phyloP scores from a whole-genome alignment of 2,329 filamentous ascomycete species.

The Dactylellina sp. region DNA sequence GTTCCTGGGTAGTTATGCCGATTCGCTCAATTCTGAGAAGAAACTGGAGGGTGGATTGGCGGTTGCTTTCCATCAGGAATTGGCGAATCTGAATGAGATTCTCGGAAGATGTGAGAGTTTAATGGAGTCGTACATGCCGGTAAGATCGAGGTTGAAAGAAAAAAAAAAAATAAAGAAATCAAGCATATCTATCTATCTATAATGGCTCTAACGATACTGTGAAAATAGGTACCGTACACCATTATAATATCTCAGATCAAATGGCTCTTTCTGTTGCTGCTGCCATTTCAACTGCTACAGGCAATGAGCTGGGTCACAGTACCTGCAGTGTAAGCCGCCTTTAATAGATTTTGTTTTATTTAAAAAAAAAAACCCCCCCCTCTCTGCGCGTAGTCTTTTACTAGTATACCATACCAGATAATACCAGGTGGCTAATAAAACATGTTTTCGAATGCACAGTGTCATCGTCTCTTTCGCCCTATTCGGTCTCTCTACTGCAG shows the following conservation, averaged over 20 bases:
- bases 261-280: constrained; percentile 81
- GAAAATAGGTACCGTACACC: constrained; percentile 73
- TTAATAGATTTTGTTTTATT: too few species aligned
- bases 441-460: background rate
- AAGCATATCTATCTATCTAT: too few species aligned
- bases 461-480: constrained; percentile 34
- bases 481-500: constrained; percentile 45
- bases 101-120: constrained; percentile 49
- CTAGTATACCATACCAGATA: too few species aligned
- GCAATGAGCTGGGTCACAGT: constrained; percentile 79
- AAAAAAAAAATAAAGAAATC: too few species aligned
- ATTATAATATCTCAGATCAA: constrained; percentile 89
- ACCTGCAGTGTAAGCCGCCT: constrained; percentile 69
- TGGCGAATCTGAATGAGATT: constrained; percentile 48
- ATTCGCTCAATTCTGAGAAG: constrained; percentile 39
- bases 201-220: background rate
- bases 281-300: constrained; percentile 81
- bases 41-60: constrained; percentile 41
- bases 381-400: too few species aligned
- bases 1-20: constrained; percentile 55
- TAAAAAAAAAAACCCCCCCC: too few species aligned
- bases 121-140: constrained; percentile 46
- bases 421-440: too few species aligned
- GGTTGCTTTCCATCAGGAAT: constrained; percentile 29
- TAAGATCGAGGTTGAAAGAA: constrained; percentile 12